Conservation (phyloP, 176 grass and related monocot genomes). For the Secale cereale region DNA sequence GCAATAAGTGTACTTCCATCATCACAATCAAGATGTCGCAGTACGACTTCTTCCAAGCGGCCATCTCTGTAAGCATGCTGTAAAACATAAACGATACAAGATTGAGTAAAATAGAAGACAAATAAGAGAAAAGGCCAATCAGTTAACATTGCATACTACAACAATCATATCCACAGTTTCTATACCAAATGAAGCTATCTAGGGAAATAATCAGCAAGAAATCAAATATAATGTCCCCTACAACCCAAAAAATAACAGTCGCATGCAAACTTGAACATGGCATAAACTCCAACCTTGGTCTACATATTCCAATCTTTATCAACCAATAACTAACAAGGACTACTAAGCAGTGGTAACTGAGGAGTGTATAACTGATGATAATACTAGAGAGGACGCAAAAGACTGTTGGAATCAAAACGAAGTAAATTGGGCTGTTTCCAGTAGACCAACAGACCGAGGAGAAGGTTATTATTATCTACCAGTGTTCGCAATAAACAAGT, state of each 20-base stretch:
- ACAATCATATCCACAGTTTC: neutral
- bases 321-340: neutral
- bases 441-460: neutral
- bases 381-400: neutral
- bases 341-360: neutral
- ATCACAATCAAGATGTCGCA: conserved; percentile 94
- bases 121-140: neutral
- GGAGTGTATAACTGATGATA: neutral
- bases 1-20: conserved; percentile 90
- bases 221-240: neutral
- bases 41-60: conserved; percentile 74
- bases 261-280: neutral
- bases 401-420: neutral
- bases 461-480: neutral
- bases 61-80: conserved; percentile 97
- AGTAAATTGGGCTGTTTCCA: neutral
- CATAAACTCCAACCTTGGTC: neutral
- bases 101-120: neutral
- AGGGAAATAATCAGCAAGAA: neutral
- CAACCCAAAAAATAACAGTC: too few relatives aligned
- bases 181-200: neutral
- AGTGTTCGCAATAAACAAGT: neutral
- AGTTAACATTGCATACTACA: neutral
- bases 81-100: conserved; percentile 20
- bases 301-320: neutral